Evolutionary conservation across 352 stramenopile genomes (phyloP).

Genomic region (Pythium vanterpoolii): DNA sequence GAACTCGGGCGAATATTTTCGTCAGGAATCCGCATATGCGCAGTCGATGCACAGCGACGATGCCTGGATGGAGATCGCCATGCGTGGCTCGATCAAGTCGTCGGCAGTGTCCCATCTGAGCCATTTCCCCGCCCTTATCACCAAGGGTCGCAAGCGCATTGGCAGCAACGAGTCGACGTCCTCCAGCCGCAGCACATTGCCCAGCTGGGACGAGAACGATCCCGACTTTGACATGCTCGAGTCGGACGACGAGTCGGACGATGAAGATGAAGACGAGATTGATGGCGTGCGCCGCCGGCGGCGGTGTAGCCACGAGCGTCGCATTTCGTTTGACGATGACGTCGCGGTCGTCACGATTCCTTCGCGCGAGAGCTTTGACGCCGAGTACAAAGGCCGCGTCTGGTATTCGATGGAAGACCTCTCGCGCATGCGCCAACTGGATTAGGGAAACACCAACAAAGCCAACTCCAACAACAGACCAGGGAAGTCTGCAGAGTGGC

Average conservation of each 20-base stretch:
- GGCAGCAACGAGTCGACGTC: slow-evolving; percentile 35
- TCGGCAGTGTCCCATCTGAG: background rate
- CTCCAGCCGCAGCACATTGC: slow-evolving; percentile 35
- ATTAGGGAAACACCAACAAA: background rate
- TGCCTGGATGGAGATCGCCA: slow-evolving; percentile 47
- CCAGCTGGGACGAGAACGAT: slow-evolving; percentile 46
- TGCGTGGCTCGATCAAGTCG: slow-evolving; percentile 17
- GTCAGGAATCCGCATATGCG: slow-evolving; percentile 32
- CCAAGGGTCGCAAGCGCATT: slow-evolving; percentile 30
- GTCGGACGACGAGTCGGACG: slow-evolving; percentile 51
- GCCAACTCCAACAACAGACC: background rate
- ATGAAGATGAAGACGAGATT: slow-evolving; percentile 42
- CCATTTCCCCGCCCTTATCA: slow-evolving; percentile 26
- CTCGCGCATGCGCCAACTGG: slow-evolving; percentile 39
- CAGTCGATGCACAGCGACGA: slow-evolving; percentile 40
- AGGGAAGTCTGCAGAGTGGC: background rate
- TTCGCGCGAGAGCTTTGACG: slow-evolving; percentile 64
- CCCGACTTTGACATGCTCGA: slow-evolving; percentile 29
- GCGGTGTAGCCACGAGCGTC: slow-evolving; percentile 64
- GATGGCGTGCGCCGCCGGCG: slow-evolving; percentile 40
- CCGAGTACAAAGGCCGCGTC: slow-evolving; percentile 69
- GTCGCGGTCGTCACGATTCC: slow-evolving; percentile 74
- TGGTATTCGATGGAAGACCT: slow-evolving; percentile 79
- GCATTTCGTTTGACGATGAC: slow-evolving; percentile 77
- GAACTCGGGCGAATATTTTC: slow-evolving; percentile 73